Conservation (phyloP, 257 asterid genomes). For the Thymus mandschuricus region DNA sequence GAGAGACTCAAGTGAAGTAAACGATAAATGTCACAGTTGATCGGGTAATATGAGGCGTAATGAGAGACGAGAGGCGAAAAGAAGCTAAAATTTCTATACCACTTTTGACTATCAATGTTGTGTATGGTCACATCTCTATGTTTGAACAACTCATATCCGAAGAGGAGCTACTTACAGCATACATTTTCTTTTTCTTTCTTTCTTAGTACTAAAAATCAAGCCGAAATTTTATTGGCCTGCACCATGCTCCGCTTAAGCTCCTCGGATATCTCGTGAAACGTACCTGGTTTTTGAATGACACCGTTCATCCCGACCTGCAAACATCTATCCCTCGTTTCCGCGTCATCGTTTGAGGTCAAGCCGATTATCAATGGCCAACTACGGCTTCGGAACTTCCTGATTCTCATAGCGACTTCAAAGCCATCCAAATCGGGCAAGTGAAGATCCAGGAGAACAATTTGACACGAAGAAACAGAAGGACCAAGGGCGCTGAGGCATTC, state of each 20-base stretch:
- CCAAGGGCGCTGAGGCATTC: conserved; percentile 72
- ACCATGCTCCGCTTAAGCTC: conserved; percentile 66
- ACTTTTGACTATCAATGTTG: conserved; percentile 42
- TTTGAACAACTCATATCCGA: conserved; percentile 27
- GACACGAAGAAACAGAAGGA: conserved; percentile 47
- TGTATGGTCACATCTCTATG: conserved; percentile 52
- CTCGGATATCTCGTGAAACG: conserved; percentile 60
- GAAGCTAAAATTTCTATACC: conserved; percentile 53
- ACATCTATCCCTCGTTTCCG: conserved; percentile 57
- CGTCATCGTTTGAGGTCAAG: conserved; percentile 62
- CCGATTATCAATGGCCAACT: conserved; percentile 82
- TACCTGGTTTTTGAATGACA: conserved; percentile 67
- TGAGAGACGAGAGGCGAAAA: conserved; percentile 12
- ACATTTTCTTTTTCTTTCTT: conserved; percentile 16
- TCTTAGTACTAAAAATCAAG: conserved; percentile 14
- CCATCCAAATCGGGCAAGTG: conserved; percentile 84
- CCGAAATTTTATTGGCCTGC: conserved; percentile 50
- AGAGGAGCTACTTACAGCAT: conserved; percentile 30
- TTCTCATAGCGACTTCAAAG: conserved; percentile 70
- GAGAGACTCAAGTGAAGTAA: not conserved
- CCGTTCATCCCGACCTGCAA: conserved; percentile 79
- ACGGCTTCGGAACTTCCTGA: conserved; percentile 72
- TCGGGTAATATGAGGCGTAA: conserved; percentile 11
- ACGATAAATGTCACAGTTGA: not conserved
- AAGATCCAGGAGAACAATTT: conserved; percentile 76